phyloP scores from a whole-genome alignment of 768 basidiomycete genomes.

The Rickenella mellea region DNA sequence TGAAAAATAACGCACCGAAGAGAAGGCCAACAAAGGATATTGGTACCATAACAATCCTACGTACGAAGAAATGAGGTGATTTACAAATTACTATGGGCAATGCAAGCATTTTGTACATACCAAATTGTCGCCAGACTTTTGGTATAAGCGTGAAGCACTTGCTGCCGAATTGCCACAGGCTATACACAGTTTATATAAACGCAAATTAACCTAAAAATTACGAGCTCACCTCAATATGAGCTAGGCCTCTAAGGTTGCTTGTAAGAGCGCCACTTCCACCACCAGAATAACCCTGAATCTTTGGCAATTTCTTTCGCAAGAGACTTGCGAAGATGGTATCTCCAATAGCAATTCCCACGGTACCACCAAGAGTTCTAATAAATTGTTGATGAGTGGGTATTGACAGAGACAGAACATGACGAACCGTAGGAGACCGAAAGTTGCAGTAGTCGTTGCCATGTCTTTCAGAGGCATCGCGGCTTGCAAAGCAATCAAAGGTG shows the following conservation, averaged over 20 bases:
- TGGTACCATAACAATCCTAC: constrained; percentile 26
- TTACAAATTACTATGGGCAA: too few relatives aligned
- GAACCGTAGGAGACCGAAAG: constrained; percentile 14
- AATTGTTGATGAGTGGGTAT: background rate
- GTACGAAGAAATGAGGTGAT: too few relatives aligned
- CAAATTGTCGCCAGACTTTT: constrained; percentile 28
- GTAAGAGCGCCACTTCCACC: too few relatives aligned
- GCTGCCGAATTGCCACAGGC: constrained; percentile 18
- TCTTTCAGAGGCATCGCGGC: constrained; percentile 20
- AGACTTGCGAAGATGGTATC: constrained; percentile 54
- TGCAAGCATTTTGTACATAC: too few relatives aligned
- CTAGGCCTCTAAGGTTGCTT: too few relatives aligned
- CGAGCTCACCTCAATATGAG: too few relatives aligned
- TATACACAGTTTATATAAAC: too few relatives aligned
- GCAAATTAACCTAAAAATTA: too few relatives aligned
- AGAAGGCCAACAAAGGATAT: constrained; percentile 22
- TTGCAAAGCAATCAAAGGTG: constrained; percentile 16
- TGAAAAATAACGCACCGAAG: constrained; percentile 12
- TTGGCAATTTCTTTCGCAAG: constrained; percentile 6
- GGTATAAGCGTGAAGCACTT: constrained; percentile 27
- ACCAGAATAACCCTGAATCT: constrained; percentile 1
- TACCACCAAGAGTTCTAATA: constrained; percentile 57
- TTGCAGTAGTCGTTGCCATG: constrained; percentile 20
- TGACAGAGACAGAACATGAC: background rate
- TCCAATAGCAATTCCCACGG: constrained; percentile 65